Evolutionary conservation across 2,329 filamentous ascomycete species (phyloP), one percentile per base, ranked within the genome.

Genomic region (Chrysosporium queenslandicum): DNA sequence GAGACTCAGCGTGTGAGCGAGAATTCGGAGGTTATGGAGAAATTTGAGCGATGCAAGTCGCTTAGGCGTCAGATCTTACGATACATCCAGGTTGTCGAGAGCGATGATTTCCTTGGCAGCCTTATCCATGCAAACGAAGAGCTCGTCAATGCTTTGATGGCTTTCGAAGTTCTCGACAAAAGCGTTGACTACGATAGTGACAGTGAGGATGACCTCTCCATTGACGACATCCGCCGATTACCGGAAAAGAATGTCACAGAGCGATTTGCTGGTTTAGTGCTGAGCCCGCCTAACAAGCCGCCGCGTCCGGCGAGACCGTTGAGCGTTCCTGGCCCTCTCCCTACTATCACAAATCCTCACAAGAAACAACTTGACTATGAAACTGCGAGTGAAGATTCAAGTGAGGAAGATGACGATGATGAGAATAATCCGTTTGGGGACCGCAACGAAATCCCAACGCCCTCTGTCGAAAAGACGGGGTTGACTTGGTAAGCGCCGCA

Each of bases 61-160:
- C 78, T 97, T 11, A 80, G 92, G 46, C 79, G 88, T 53, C 87
- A 87, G 65, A 86, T 97, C 27, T 66, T 97, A 36, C 85, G 89
- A 52, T 97, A 96, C 66, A 95, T 97, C 57, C 88, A 97, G 64
- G 79, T 89, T 47, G 85, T 97, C 11, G 87, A 95, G 65, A 84
- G 82, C 7, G 91, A 97, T 63, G 83, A 97, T 63, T 96, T 86
- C 77, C 82, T 98, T 7, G 92, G 91, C 39, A 84, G 87, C 55
- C 77, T 98, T 3, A 82, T 98, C 16, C 87, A 92, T 62, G 90
- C 91, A 58, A 97, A 98, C 62, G 92, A 98, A 62, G 87, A 94
- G 68, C 82, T 98, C n/a, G 87, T 97, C 37, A 85, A 85, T 56
- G 88, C 90, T 1, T 77, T 98, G 53, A 95, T 94, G 80, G 86